A percentile compares a stretch with the other conserved stretches of the same genome.
These are phyloP conservation scores for Rachicladosporium sp. DNA, from an alignment of 2,329 filamentous ascomycete species.

Conservation along the genomic window DNA sequence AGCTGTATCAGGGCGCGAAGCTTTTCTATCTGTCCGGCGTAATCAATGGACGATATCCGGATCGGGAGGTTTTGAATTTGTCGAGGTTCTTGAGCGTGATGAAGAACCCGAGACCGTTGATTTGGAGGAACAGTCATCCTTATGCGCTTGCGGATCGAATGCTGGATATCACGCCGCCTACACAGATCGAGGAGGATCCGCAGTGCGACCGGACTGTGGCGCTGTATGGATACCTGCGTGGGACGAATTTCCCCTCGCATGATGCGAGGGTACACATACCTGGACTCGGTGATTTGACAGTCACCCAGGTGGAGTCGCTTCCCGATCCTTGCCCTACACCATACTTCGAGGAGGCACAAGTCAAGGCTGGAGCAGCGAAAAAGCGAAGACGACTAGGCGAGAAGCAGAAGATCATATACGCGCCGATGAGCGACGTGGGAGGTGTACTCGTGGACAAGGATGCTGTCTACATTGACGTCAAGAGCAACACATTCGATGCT, in stretches of 20 bases:
- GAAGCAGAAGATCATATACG: conserved; percentile 92
- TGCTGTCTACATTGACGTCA: conserved; percentile 77
- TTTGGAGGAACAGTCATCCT: conserved; percentile 94
- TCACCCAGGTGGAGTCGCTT: conserved; percentile 71
- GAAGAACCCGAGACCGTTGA: conserved; percentile 93
- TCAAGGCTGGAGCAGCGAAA: conserved; percentile 73
- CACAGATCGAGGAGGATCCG: conserved; percentile 72
- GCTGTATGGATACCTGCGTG: conserved; percentile 83
- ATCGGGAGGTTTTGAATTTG: conserved; percentile 90
- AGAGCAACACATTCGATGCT: conserved; percentile 57
- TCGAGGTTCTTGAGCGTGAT: conserved; percentile 93
- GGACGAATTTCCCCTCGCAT: conserved; percentile 81
- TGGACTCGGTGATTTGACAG: conserved; percentile 77
- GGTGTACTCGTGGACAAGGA: conserved; percentile 94
- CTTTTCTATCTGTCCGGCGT: conserved; percentile 94
- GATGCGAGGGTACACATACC: conserved; percentile 85
- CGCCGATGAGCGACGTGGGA: conserved; percentile 95
- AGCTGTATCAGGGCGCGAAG: conserved; percentile 92
- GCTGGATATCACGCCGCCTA: conserved; percentile 87
- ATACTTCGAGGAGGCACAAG: conserved; percentile 72
- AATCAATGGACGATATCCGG: conserved; percentile 90
- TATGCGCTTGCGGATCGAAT: conserved; percentile 91
- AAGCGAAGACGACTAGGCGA: conserved; percentile 74
- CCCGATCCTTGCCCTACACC: conserved; percentile 95
- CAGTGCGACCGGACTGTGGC: conserved; percentile 87